Evolutionary conservation across 352 stramenopile species (phyloP), one percentile per base, ranked within the genome.

Genomic region (Aphanomyces stellatus): DNA sequence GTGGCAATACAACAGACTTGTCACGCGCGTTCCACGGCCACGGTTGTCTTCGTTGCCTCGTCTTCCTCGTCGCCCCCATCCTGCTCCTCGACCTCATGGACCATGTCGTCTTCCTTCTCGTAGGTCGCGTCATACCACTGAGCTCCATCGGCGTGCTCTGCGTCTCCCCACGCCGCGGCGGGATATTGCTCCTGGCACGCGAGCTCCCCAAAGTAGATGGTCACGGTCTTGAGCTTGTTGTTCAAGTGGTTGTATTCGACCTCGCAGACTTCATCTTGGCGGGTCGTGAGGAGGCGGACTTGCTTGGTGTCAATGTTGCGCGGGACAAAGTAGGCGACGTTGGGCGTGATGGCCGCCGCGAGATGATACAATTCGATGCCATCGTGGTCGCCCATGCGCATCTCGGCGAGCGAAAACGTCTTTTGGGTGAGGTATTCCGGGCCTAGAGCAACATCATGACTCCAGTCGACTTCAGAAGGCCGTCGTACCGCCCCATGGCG

Each of bases 251-350:
- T 81, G 49, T 83, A 78, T 57, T 95, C 84, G 61, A 85, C 88
- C 49, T 93, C 85, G 15, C 91, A 78, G 0, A 56, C 41, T 62
- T 91, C 82, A 7, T 71, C 62, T 11, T 81, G 76, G 11, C 33
- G 5, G 7, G 30, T 24, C 4, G 71, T 69, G 4, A 94, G 67
- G 10, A 76, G 72, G 48, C 82, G 73, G 0, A 94, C 70, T 56
- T 88, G 81, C 4, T 42, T 53, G 5, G 61, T 71, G 3, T 78
- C 76, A 13, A 85, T 93, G 8, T 80, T 85, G 41, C 85, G 85
- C 2, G 88, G 86, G 7, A 96, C 64, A 43, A 95, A 93, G 57
- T 95, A 95, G 10, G 81, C 85, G 11, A 95, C 76, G 71, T 96
- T 93, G 31, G 72, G 77, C 5, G 79, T 77, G 19, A 94, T 74